Evolutionary conservation across 2,329 filamentous ascomycete species (phyloP).

Genomic region (Botrytis aclada): DNA sequence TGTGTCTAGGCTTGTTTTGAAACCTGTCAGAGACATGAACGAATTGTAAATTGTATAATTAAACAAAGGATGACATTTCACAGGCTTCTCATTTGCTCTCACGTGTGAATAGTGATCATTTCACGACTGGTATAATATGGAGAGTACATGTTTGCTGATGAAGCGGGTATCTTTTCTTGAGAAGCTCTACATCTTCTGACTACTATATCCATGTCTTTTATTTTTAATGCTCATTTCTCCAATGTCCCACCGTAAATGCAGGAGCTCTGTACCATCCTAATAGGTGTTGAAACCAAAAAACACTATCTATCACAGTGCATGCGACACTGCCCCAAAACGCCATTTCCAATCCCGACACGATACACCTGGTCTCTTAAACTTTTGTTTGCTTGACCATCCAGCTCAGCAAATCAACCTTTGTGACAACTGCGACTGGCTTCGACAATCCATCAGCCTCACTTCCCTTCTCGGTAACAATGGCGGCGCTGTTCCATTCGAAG

Average conservation of each 20-base stretch:
- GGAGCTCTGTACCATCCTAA: not conserved
- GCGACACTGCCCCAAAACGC: conserved; percentile 8
- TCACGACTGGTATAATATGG: not conserved
- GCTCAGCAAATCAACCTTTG: conserved; percentile 91
- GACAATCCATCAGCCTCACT: conserved; percentile 49
- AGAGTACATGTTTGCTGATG: not conserved
- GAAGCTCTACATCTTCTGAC: not conserved
- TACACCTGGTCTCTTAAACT: conserved; percentile 17
- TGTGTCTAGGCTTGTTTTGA: not conserved
- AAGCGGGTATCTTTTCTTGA: not conserved
- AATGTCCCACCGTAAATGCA: not conserved
- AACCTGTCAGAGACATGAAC: not conserved
- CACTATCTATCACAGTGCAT: not conserved
- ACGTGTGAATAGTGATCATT: not conserved
- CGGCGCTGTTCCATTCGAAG: conserved; percentile 97
- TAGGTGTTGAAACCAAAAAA: conserved; percentile 14
- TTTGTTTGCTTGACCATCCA: conserved; percentile 76
- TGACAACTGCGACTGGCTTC: conserved; percentile 86
- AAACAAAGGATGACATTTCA: not conserved
- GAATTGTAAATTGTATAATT: conserved; percentile 4
- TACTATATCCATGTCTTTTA: not conserved
- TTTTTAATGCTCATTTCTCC: not conserved
- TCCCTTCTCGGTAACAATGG: conserved; percentile 80
- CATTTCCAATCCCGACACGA: not conserved
- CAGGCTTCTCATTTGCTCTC: not conserved